Evolutionary conservation across 768 basidiomycete genomes (phyloP), one percentile per base, ranked within the genome.

Genomic region (Porphyrellus cyaneotinctus): DNA sequence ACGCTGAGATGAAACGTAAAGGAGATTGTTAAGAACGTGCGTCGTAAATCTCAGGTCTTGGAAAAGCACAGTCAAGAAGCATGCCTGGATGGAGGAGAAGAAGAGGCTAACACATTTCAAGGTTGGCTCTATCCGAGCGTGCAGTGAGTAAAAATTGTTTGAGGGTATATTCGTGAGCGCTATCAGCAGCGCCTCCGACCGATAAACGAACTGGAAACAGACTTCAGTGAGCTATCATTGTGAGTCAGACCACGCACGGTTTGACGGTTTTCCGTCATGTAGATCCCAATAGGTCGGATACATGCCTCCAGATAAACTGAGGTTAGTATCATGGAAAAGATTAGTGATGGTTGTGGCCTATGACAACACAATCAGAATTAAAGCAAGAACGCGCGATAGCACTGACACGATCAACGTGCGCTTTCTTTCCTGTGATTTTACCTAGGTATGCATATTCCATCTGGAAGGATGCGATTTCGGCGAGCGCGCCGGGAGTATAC

Each of bases 381-480:
- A 13, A 14, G 15, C 15, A 24, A 13, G 23, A 15, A n/a, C 1
- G 28, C 7, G 24, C 2, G 6, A 47, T 35, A 28, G 18, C 9
- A 68, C 79, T 13, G 55, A 84, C 86, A 53, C 75, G 76, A 49
- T 81, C 76, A 54, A 75, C 78, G 60, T 85, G 83, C 33, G 75
- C 75, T 47, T 78, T 76, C 56, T 87, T 84, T 2, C 87, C 87
- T 1, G 90, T 92, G 11, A 85, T 66, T 57, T 88, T 84, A 2
- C 88, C 87, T 2, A 95, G 78, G 59, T 93, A 93, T 51, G 85
- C 79, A 65, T 91, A 89, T 67, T 95, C 94, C 45, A 95, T 65
- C 64, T 94, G 91, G 50, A 88, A 74, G 39, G 81, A 89, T 4
- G 83, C 88, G 37, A 92, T 83, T 67, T 97, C 93, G 0, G 93